Evolutionary conservation across 805 yeast genomes (phyloP).

Genomic region (Ogataea neopini): DNA sequence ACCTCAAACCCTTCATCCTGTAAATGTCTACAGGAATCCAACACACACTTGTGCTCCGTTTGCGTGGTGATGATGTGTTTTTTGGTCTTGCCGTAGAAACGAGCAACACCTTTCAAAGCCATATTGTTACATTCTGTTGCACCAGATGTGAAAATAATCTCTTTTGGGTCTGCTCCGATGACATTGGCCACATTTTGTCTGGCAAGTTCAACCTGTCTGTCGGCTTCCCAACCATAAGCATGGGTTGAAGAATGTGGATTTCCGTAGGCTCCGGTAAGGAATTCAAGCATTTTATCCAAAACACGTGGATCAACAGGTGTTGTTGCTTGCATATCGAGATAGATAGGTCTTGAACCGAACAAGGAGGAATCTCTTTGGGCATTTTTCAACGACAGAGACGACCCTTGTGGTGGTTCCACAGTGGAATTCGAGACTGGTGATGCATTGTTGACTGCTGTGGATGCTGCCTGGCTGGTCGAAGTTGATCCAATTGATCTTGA

Average conservation of each 20-base stretch:
- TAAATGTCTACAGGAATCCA: conserved; percentile 91
- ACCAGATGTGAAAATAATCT: conserved; percentile 94
- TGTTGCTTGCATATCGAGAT: conserved; percentile 96
- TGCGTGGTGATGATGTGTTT: conserved; percentile 93
- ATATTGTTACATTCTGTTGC: conserved; percentile 97
- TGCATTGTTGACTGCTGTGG: conserved; percentile 27
- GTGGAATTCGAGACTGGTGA: conserved; percentile 19
- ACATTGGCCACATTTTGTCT: conserved; percentile 79
- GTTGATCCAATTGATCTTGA: background rate
- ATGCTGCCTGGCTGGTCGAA: conserved; percentile 15
- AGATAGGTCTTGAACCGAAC: conserved; percentile 83
- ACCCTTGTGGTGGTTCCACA: conserved; percentile 47
- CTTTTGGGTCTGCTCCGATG: conserved; percentile 93
- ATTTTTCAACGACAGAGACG: conserved; percentile 44
- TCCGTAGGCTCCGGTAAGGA: conserved; percentile 91
- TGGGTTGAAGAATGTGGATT: conserved; percentile 98
- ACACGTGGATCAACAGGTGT: conserved; percentile 98
- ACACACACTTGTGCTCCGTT: conserved; percentile 98
- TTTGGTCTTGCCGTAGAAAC: conserved; percentile 87
- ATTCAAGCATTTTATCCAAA: conserved; percentile 80
- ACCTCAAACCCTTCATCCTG: conserved; percentile 97
- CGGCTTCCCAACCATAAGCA: conserved; percentile 99
- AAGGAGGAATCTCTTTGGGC: conserved; percentile 45
- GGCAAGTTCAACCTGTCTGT: conserved; percentile 84
- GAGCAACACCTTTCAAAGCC: conserved; percentile 93